Evolutionary conservation across 331 rosid genomes (phyloP).

Genomic region (Quercus phellos): DNA sequence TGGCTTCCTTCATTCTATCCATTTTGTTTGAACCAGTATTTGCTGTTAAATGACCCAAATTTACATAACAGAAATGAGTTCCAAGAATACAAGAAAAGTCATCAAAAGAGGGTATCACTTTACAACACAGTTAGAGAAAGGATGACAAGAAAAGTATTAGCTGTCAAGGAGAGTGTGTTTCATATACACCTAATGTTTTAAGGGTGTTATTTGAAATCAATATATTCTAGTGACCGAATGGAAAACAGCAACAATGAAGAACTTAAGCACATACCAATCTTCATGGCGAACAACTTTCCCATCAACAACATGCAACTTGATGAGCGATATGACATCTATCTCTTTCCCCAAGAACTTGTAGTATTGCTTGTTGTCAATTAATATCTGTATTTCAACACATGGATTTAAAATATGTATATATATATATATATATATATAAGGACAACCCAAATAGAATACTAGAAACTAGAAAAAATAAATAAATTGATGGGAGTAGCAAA

Average conservation of each 20-base stretch:
- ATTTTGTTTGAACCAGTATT: background rate
- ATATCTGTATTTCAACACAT: conserved; percentile 42
- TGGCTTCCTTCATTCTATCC: background rate
- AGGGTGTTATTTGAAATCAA: background rate
- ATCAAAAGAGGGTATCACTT: background rate
- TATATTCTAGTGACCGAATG: background rate
- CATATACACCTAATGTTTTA: background rate
- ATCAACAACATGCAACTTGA: conserved; percentile 57
- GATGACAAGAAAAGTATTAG: background rate
- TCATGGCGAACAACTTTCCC: conserved; percentile 79
- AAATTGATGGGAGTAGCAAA: background rate
- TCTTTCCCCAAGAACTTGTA: conserved; percentile 69
- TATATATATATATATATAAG: background rate
- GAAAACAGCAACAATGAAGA: background rate
- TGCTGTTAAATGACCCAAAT: background rate
- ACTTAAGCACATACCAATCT: conserved; percentile 56
- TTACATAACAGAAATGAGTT: background rate
- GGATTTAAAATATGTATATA: background rate
- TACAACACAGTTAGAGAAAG: background rate
- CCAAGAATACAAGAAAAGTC: background rate
- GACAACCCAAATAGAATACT: background rate
- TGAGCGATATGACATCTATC: conserved; percentile 64
- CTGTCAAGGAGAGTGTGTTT: background rate
- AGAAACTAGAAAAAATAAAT: background rate
- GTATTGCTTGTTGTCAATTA: conserved; percentile 59